These are phyloP conservation scores for Ophiosphaerella korrae DNA, from an alignment of 2,329 filamentous ascomycete species.

Conservation along the genomic window DNA sequence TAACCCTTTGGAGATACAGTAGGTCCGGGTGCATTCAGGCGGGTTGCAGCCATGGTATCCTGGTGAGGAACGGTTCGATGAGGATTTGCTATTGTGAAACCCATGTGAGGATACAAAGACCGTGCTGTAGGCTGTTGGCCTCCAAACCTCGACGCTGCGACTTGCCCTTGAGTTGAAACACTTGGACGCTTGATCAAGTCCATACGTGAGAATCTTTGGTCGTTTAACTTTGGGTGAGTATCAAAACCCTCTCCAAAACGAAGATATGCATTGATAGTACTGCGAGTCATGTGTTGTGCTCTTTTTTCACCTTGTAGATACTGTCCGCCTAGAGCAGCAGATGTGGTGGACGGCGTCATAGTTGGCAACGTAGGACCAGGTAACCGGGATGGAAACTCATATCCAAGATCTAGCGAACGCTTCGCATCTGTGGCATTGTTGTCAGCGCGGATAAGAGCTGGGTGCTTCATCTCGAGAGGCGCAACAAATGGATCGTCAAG, in stretches of 20 bases:
- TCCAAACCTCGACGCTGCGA: slow-evolving; percentile 31
- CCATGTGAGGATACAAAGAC: slow-evolving; percentile 16
- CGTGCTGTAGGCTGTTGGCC: slow-evolving; percentile 11
- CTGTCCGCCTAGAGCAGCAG: neutral
- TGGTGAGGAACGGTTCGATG: slow-evolving; percentile 20
- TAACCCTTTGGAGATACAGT: too few species aligned
- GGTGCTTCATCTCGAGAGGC: neutral
- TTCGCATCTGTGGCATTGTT: neutral
- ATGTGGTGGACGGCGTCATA: neutral
- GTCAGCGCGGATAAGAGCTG: neutral
- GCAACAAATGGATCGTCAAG: slow-evolving; percentile 38
- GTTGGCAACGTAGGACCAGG: neutral
- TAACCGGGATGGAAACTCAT: slow-evolving; percentile 26
- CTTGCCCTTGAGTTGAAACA: slow-evolving; percentile 31
- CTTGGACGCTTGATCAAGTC: neutral
- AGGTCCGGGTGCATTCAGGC: neutral
- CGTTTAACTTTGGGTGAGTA: neutral
- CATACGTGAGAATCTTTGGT: neutral
- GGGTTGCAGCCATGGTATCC: slow-evolving; percentile 11
- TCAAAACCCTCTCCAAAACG: slow-evolving; percentile 11
- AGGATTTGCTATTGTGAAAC: slow-evolving; percentile 31
- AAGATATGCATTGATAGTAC: neutral
- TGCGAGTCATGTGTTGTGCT: too few species aligned
- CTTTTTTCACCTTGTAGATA: neutral
- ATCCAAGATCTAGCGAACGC: slow-evolving; percentile 31